A percentile compares a stretch with the other conserved stretches of the same genome.
Evolutionary conservation across 2,329 filamentous ascomycete species (phyloP).

Genomic region (Xylaria sp.): DNA sequence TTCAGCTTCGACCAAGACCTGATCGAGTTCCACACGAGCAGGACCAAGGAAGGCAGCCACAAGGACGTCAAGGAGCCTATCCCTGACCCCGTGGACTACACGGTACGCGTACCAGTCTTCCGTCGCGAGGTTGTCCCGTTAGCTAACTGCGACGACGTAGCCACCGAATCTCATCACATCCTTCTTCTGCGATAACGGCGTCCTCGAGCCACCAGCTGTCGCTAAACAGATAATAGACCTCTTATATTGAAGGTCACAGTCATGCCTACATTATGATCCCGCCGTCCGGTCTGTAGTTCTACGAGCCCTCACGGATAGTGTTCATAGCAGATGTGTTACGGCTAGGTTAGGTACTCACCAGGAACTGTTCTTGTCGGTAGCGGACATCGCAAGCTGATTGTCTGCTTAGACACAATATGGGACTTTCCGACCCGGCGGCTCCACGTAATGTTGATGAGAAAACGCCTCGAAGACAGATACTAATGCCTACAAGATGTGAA

Average conservation of each 20-base stretch:
- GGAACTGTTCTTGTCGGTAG: neutral
- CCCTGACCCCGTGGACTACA: slow-evolving; percentile 32
- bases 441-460: neutral
- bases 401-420: neutral
- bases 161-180: slow-evolving; percentile 35
- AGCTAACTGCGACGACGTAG: slow-evolving; percentile 11
- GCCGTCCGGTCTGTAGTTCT: too few relatives aligned
- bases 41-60: slow-evolving; percentile 12
- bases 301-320: neutral
- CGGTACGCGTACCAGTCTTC: slow-evolving; percentile 21
- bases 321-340: neutral
- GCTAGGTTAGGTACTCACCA: slow-evolving; percentile 1
- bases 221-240: slow-evolving; percentile 38
- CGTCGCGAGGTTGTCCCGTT: neutral
- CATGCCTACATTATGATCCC: neutral
- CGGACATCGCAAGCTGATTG: neutral
- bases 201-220: slow-evolving; percentile 35
- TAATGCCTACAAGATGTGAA: neutral
- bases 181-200: slow-evolving; percentile 37
- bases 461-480: too few relatives aligned
- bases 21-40: slow-evolving; percentile 33
- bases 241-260: slow-evolving; percentile 31
- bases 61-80: slow-evolving; percentile 13
- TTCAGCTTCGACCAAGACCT: slow-evolving; percentile 45
- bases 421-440: neutral